These are phyloP conservation scores for Erysiphe pulchra DNA, from an alignment of 2,329 filamentous ascomycete genomes.

Conservation along the genomic window DNA sequence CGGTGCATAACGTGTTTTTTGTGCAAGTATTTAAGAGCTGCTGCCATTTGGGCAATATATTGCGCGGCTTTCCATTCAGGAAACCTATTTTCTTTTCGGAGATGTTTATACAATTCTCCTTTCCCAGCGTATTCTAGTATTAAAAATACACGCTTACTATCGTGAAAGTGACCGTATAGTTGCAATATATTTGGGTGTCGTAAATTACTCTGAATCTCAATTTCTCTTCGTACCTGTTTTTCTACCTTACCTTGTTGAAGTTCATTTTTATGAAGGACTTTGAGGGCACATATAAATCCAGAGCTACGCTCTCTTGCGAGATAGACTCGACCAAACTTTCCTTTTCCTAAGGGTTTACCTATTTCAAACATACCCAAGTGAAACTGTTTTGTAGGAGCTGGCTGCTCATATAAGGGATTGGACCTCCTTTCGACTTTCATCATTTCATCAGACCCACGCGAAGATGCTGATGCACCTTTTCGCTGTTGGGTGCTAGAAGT, in stretches of 20 bases:
- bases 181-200: constrained; percentile 46
- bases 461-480: constrained; percentile 21
- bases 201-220: constrained; percentile 50
- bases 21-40: constrained; percentile 69
- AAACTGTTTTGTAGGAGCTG: constrained; percentile 33
- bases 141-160: constrained; percentile 46
- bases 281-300: constrained; percentile 46
- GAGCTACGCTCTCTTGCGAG: constrained; percentile 41
- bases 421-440: constrained; percentile 24
- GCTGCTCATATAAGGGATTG: constrained; percentile 28
- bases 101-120: constrained; percentile 48
- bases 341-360: constrained; percentile 45
- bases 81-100: constrained; percentile 40
- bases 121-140: constrained; percentile 50
- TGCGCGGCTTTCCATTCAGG: constrained; percentile 47
- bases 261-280: constrained; percentile 50
- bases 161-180: constrained; percentile 48
- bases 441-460: constrained; percentile 22
- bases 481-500: constrained; percentile 24
- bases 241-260: constrained; percentile 40
- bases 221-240: constrained; percentile 47
- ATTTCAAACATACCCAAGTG: constrained; percentile 57
- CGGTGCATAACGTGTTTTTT: constrained; percentile 94
- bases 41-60: constrained; percentile 56
- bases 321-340: constrained; percentile 51